Conservation (phyloP, 108 stramenopile species). For the Cyclostephanos tholiformis region DNA sequence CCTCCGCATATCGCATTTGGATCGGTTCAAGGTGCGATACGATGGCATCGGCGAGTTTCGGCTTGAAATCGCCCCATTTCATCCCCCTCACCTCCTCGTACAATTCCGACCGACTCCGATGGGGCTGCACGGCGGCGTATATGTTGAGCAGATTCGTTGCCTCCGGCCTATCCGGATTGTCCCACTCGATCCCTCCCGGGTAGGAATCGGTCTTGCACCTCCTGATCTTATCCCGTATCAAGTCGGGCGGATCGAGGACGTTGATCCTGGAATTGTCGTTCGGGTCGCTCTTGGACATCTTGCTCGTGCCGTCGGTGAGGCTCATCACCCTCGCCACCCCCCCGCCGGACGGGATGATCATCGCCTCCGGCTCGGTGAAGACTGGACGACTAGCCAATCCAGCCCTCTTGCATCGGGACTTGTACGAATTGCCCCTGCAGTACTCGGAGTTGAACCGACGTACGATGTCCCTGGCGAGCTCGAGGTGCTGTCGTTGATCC, state of each 20-base stretch:
- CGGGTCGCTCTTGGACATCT: conserved; percentile 98
- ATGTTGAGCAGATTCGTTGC: conserved; percentile 97
- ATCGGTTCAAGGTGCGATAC: conserved; percentile 94
- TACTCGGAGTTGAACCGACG: conserved; percentile 94
- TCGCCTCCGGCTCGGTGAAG: conserved; percentile 92
- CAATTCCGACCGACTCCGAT: conserved; percentile 77
- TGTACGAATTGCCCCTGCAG: conserved; percentile 86
- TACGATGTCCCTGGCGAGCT: conserved; percentile 97
- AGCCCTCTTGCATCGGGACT: conserved; percentile 84
- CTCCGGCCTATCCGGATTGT: conserved; percentile 97
- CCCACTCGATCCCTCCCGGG: conserved; percentile 91
- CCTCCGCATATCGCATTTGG: conserved; percentile 87
- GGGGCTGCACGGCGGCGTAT: conserved; percentile 88
- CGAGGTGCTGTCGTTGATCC: conserved; percentile 98
- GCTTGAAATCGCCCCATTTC: conserved; percentile 98
- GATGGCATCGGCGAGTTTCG: conserved; percentile 91
- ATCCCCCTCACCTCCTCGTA: conserved; percentile 82
- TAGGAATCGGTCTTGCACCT: conserved; percentile 94
- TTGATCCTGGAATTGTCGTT: conserved; percentile 94
- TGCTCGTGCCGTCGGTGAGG: conserved; percentile 92
- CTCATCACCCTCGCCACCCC: conserved; percentile 97
- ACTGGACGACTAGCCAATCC: conserved; percentile 81
- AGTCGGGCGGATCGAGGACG: conserved; percentile 91
- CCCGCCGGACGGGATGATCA: conserved; percentile 70
- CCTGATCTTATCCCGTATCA: conserved; percentile 93